Conservation (phyloP, 768 basidiomycete species). For the Leccinum sublutescens region DNA sequence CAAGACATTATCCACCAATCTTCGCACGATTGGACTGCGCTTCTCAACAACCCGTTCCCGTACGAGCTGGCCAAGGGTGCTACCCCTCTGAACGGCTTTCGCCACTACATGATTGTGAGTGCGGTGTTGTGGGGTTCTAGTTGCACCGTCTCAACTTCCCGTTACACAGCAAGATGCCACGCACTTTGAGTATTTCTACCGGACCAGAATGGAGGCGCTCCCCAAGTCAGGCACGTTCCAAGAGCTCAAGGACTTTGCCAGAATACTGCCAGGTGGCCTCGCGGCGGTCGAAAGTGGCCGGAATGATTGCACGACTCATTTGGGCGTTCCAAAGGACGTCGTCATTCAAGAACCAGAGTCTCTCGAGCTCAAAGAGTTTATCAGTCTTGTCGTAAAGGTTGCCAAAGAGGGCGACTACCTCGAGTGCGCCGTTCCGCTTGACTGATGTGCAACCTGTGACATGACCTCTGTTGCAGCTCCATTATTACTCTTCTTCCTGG, state of each 20-base stretch:
- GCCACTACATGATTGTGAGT: slow-evolving; percentile 9
- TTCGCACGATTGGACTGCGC: background rate
- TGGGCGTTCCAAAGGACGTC: background rate
- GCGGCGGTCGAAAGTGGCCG: background rate
- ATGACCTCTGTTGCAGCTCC: background rate
- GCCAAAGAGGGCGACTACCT: slow-evolving; percentile 1
- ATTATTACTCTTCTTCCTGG: slow-evolving; percentile 6
- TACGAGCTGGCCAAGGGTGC: background rate
- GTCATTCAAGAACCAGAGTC: background rate
- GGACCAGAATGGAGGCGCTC: background rate
- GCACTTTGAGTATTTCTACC: slow-evolving; percentile 6
- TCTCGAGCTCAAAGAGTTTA: background rate
- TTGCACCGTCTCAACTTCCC: background rate
- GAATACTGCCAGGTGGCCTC: background rate
- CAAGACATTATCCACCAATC: background rate
- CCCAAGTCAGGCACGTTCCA: background rate
- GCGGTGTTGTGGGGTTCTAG: too few species aligned
- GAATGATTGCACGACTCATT: background rate
- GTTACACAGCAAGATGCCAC: slow-evolving; percentile 3
- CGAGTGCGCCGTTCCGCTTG: background rate
- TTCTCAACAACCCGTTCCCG: background rate
- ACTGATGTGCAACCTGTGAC: background rate
- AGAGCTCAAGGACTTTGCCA: background rate
- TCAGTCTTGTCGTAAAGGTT: background rate
- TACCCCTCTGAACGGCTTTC: slow-evolving; percentile 2